A percentile compares a stretch with the other conserved stretches of the same genome.
Evolutionary conservation across 352 stramenopile genomes (phyloP).

Genomic region (Globisporangium alternatum): DNA sequence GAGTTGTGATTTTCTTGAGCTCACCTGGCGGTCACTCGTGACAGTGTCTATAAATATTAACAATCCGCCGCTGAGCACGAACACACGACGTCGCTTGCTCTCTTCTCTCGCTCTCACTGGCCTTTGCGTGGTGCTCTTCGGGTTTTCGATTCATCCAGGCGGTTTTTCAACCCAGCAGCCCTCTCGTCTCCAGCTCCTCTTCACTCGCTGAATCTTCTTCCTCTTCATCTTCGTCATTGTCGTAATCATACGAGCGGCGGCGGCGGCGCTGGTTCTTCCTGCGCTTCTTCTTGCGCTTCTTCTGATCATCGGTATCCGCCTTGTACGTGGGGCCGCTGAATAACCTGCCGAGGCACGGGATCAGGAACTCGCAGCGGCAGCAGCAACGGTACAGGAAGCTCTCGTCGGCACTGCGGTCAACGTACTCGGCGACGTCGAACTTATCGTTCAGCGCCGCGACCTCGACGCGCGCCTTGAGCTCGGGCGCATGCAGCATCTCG

Average conservation of each 20-base stretch:
- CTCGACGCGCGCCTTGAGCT: constrained; percentile 61
- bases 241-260: constrained; percentile 37
- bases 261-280: constrained; percentile 16
- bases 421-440: constrained; percentile 33
- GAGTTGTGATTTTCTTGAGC: neutral
- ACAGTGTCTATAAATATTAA: constrained; percentile 18
- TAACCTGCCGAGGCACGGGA: constrained; percentile 63
- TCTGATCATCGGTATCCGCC: constrained; percentile 25
- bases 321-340: constrained; percentile 74
- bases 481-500: constrained; percentile 64
- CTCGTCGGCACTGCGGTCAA: constrained; percentile 28
- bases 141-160: neutral
- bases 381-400: constrained; percentile 63
- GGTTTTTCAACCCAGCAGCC: constrained; percentile 43
- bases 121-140: neutral
- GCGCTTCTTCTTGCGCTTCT: constrained; percentile 24
- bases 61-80: constrained; percentile 1
- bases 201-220: constrained; percentile 20
- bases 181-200: constrained; percentile 38
- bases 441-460: constrained; percentile 62
- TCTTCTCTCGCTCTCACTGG: neutral
- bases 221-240: constrained; percentile 27
- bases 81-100: neutral
- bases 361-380: constrained; percentile 73
- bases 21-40: neutral